These are phyloP conservation scores for Galium porrigens DNA, from an alignment of 305 asterid genomes.

Conservation along the genomic window DNA sequence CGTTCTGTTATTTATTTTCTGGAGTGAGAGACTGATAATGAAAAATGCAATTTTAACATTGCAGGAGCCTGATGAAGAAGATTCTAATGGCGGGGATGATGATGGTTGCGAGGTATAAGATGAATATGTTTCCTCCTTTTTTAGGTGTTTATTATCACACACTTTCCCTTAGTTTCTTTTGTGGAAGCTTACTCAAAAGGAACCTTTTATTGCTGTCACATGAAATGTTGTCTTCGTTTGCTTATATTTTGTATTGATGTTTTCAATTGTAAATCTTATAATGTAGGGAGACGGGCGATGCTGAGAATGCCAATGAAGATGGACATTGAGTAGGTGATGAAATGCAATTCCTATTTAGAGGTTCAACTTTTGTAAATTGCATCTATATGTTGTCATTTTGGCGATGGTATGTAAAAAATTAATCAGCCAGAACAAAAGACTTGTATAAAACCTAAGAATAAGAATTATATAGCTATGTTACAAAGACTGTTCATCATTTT, in stretches of 20 bases:
- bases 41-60: slow-evolving; percentile 11
- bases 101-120: slow-evolving; percentile 27
- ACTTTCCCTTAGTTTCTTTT: not conserved
- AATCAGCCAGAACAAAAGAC: not conserved
- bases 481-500: slow-evolving; percentile 21
- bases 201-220: not conserved
- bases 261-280: not conserved
- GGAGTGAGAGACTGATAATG: slow-evolving; percentile 14
- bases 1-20: slow-evolving; percentile 9
- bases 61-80: slow-evolving; percentile 41
- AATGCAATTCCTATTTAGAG: not conserved
- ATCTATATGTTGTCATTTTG: not conserved
- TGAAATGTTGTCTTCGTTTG: not conserved
- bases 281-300: not conserved
- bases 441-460: not conserved
- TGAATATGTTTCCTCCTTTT: not conserved
- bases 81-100: slow-evolving; percentile 27
- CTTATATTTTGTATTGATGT: no score
- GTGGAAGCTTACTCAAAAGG: not conserved
- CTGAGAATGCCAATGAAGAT: slow-evolving; percentile 20
- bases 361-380: not conserved
- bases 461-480: not conserved
- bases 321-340: slow-evolving; percentile 1
- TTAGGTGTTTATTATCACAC: not conserved
- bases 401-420: no score